Evolutionary conservation across 495 filamentous ascomycete genomes (phyloP), one percentile per base, ranked within the genome.

Genomic region (Neurospora pannonica): DNA sequence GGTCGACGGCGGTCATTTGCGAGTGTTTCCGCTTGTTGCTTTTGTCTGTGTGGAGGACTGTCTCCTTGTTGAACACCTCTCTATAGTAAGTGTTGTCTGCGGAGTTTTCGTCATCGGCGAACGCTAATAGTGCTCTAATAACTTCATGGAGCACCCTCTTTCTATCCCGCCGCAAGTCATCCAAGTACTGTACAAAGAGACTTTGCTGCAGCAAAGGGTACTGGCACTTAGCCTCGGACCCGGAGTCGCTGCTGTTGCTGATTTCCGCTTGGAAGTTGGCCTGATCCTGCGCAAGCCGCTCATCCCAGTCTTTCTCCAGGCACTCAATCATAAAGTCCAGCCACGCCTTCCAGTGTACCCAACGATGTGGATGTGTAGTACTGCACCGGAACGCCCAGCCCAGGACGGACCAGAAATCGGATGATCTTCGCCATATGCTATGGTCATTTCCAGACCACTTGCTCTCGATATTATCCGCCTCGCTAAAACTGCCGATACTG

Each of bases 361-460:
- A 99, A 31, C 94, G 85, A 46, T 87, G 87, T 5, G 84, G 83
- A 72, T 95, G 86, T 54, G 86, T 81, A 3, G 93, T 87, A 19
- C 93, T 94, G 82, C 96, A 99, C 76, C 94, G 95, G 81, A 98
- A 97, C 0, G 92, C 91, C 96, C 96, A 98, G 5, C 96, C 96
- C 1, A 95, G 89, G 0, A 92, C 87, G 48, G 92, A 88, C 93
- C 97, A 99, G 75, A 98, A 95, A 78, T 97, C 93, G 36, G 92
- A 89, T 0, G 90, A 93, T 24, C 88, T 86, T 19, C 83, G 81
- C 89, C 92, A 97, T 7, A 98, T 70, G 3, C 92, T 89, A 11
- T 89, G 88, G n/a, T 86, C 82, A 31, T 88, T 87, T 2, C 89
- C 91, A 37, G 95, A 81, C 54, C 54, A 67, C 0, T 87, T 85